These are phyloP conservation scores for Erodium texanum DNA, from an alignment of 441 rosid species.

Conservation along the genomic window DNA sequence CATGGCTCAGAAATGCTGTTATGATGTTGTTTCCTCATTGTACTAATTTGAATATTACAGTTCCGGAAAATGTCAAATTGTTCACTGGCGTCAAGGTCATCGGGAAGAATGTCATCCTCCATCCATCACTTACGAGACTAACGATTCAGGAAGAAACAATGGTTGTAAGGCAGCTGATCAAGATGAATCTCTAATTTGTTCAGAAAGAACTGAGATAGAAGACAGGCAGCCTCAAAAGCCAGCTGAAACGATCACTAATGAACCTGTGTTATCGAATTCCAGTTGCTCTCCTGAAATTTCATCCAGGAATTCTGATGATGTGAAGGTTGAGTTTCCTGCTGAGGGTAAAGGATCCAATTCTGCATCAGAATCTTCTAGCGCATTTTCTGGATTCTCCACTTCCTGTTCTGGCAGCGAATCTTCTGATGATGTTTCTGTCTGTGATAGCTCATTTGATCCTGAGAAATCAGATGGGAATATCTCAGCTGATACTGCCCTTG, in stretches of 20 bases:
- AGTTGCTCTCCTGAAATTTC: slow-evolving; percentile 1
- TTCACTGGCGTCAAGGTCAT: slow-evolving; percentile 97
- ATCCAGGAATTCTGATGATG: slow-evolving; percentile 22
- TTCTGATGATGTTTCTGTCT: slow-evolving; percentile 59
- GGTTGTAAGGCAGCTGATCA: slow-evolving; percentile 24
- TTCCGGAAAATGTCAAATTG: slow-evolving; percentile 82
- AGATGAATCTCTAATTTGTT: slow-evolving; percentile 17
- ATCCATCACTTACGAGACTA: slow-evolving; percentile 18
- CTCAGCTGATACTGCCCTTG: slow-evolving; percentile 22
- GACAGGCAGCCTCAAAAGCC: slow-evolving; percentile 23
- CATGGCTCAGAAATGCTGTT: not conserved
- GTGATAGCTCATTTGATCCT: slow-evolving; percentile 56
- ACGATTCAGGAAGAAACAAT: slow-evolving; percentile 29
- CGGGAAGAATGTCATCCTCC: slow-evolving; percentile 74
- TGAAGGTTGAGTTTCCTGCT: slow-evolving; percentile 32
- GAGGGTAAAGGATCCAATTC: slow-evolving; percentile 36
- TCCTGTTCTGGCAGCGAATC: slow-evolving; percentile 35
- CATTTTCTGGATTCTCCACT: slow-evolving; percentile 70
- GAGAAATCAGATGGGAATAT: slow-evolving; percentile 36
- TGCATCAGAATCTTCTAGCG: slow-evolving; percentile 47
- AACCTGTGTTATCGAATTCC: not conserved
- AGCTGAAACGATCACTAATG: slow-evolving; percentile 18
- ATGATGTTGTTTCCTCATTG: slow-evolving; percentile 7
- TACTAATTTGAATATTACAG: slow-evolving; percentile 34
- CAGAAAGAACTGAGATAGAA: slow-evolving; percentile 23